A percentile compares a stretch with the other conserved stretches of the same genome.
These are phyloP conservation scores for Fonsecaea multimorphosa DNA, from an alignment of 2,329 filamentous ascomycete species.

Conservation along the genomic window DNA sequence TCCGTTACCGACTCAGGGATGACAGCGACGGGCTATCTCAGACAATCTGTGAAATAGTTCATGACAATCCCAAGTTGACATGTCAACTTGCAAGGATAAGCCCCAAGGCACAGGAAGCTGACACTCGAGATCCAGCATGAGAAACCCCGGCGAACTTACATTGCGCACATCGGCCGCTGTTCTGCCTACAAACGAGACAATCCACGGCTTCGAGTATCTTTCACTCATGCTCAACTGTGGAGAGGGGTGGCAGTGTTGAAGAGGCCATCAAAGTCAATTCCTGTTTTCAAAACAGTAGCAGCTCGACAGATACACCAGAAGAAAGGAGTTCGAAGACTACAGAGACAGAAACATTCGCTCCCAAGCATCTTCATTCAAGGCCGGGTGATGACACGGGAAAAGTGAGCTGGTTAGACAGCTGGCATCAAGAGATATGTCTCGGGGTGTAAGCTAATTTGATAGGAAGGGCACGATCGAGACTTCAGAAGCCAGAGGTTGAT, in stretches of 20 bases:
- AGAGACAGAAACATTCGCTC: background rate
- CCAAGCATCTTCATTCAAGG: too few relatives aligned
- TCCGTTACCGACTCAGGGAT: background rate
- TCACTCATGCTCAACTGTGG: too few relatives aligned
- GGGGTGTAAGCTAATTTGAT: slow-evolving; percentile 44
- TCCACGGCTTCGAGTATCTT: too few relatives aligned
- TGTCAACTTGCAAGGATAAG: too few relatives aligned
- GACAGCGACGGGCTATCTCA: too few relatives aligned
- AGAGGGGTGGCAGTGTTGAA: background rate
- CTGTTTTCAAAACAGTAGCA: background rate
- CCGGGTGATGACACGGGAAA: slow-evolving; percentile 52
- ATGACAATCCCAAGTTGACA: too few relatives aligned
- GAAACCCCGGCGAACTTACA: too few relatives aligned
- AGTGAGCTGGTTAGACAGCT: slow-evolving; percentile 55
- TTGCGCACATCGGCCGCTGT: too few relatives aligned
- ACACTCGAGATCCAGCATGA: too few relatives aligned
- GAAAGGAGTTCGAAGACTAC: background rate
- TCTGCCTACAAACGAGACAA: too few relatives aligned
- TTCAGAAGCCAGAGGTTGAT: slow-evolving; percentile 46
- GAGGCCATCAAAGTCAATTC: background rate
- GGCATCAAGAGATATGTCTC: slow-evolving; percentile 42
- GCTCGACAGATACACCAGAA: background rate
- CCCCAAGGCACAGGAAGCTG: too few relatives aligned
- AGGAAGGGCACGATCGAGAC: slow-evolving; percentile 43
- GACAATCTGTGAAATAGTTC: too few relatives aligned